phyloP scores from a whole-genome alignment of 2,329 filamentous ascomycete genomes.

The Alternaria burnsii region DNA sequence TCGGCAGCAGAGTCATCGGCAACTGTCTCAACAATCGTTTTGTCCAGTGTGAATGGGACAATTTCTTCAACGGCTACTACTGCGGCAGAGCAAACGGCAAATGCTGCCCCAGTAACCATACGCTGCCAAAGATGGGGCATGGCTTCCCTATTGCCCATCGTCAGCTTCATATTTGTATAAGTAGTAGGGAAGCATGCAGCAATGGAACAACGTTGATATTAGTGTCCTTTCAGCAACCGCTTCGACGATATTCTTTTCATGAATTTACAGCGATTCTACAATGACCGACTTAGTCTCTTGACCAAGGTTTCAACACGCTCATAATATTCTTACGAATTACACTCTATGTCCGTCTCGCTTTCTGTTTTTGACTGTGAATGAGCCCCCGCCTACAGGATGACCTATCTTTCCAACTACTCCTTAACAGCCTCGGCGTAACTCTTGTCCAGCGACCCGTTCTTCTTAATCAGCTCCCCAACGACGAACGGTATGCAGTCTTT shows the following conservation, averaged over 20 bases:
- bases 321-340: background rate
- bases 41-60: slow-evolving; percentile 6
- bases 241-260: background rate
- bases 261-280: background rate
- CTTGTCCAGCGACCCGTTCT: slow-evolving; percentile 23
- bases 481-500: slow-evolving; percentile 45
- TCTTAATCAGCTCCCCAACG: slow-evolving; percentile 51
- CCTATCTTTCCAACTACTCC: slow-evolving; percentile 8
- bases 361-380: background rate
- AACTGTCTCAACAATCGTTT: slow-evolving; percentile 9
- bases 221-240: background rate
- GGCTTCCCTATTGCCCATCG: background rate
- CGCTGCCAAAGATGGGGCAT: background rate
- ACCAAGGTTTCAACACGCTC: background rate
- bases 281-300: background rate
- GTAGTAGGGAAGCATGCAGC: background rate
- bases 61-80: slow-evolving; percentile 11
- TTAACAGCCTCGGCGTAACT: slow-evolving; percentile 33
- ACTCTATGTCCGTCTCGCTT: background rate
- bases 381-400: background rate
- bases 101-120: slow-evolving; percentile 14
- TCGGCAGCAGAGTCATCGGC: slow-evolving; percentile 1
- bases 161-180: slow-evolving; percentile 13
- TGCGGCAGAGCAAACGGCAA: slow-evolving; percentile 22
- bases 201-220: background rate